Percentiles rank a stretch among this genome's conserved stretches.
These are phyloP conservation scores for Cyclotella baltica DNA, from an alignment of 108 stramenopile genomes.

Conservation along the genomic window DNA sequence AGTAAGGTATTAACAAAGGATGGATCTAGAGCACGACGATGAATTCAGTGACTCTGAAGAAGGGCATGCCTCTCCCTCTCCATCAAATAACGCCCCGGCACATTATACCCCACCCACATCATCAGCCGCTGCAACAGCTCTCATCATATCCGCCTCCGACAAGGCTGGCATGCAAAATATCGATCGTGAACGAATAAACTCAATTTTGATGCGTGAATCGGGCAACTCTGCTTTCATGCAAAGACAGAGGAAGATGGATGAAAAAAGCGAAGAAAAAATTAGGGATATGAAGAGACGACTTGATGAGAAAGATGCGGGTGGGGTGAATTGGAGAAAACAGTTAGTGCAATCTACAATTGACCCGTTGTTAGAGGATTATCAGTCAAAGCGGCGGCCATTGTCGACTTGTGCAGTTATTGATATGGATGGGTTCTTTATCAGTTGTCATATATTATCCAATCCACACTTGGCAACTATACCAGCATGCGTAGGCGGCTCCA, in stretches of 20 bases:
- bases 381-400: slow-evolving; percentile 34
- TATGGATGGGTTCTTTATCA: slow-evolving; percentile 95
- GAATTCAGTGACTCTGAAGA: neutral
- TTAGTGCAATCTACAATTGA: slow-evolving; percentile 28
- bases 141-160: slow-evolving; percentile 74
- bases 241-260: slow-evolving; percentile 73
- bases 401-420: slow-evolving; percentile 91
- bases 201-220: slow-evolving; percentile 78
- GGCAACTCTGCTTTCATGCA: slow-evolving; percentile 77
- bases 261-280: slow-evolving; percentile 67
- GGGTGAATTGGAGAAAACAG: slow-evolving; percentile 41
- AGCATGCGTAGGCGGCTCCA: slow-evolving; percentile 83
- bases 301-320: slow-evolving; percentile 27
- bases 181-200: slow-evolving; percentile 78
- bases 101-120: too few species aligned
- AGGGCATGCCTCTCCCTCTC: neutral
- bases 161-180: slow-evolving; percentile 89
- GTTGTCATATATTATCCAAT: slow-evolving; percentile 80
- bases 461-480: slow-evolving; percentile 91
- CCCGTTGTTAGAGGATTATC: slow-evolving; percentile 24
- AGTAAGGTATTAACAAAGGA: too few species aligned
- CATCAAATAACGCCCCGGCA: neutral
- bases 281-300: slow-evolving; percentile 47
- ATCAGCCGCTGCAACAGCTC: slow-evolving; percentile 60
- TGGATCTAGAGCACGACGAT: too few species aligned